A percentile compares a stretch with the other conserved stretches of the same genome.
Conservation (phyloP, 495 filamentous ascomycete genomes). For the Neurospora hispaniola region DNA sequence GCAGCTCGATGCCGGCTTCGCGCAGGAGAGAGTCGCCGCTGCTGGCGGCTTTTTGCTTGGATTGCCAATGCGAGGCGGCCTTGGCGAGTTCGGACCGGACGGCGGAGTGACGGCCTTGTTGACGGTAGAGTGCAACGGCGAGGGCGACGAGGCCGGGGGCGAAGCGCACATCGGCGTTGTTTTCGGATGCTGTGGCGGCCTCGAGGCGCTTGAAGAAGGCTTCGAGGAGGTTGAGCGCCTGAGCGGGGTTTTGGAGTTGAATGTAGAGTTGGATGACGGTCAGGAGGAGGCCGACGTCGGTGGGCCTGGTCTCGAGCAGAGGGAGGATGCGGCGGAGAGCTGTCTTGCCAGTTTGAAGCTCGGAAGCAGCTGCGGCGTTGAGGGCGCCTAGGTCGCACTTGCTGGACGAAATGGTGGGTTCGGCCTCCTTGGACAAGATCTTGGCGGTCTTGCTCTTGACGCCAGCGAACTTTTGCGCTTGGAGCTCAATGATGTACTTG, state of each 20-base stretch:
- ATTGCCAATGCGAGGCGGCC: slow-evolving; percentile 73
- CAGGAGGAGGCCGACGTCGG: slow-evolving; percentile 74
- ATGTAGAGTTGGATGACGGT: slow-evolving; percentile 81
- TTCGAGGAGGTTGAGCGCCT: slow-evolving; percentile 68
- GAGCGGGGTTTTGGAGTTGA: slow-evolving; percentile 58
- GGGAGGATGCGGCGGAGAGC: slow-evolving; percentile 64
- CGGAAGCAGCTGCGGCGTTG: slow-evolving; percentile 67
- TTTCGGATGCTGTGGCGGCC: slow-evolving; percentile 42
- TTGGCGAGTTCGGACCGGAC: slow-evolving; percentile 62
- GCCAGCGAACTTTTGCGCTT: slow-evolving; percentile 65
- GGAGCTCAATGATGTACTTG: slow-evolving; percentile 59
- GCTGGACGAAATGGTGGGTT: slow-evolving; percentile 44
- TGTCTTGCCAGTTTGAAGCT: slow-evolving; percentile 51
- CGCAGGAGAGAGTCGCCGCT: slow-evolving; percentile 50
- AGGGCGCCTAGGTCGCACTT: slow-evolving; percentile 60
- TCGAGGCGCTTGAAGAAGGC: slow-evolving; percentile 65
- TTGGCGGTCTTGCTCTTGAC: slow-evolving; percentile 56
- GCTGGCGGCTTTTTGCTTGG: slow-evolving; percentile 33
- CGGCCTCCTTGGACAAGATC: slow-evolving; percentile 37
- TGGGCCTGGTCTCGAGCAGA: slow-evolving; percentile 63
- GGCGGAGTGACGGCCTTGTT: slow-evolving; percentile 64
- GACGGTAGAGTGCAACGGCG: slow-evolving; percentile 68
- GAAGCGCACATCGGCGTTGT: slow-evolving; percentile 58
- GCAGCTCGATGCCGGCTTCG: slow-evolving; percentile 68
- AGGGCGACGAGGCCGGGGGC: slow-evolving; percentile 81